Conservation (phyloP, 2,329 filamentous ascomycete genomes). For the Sclerotinia glacialis region DNA sequence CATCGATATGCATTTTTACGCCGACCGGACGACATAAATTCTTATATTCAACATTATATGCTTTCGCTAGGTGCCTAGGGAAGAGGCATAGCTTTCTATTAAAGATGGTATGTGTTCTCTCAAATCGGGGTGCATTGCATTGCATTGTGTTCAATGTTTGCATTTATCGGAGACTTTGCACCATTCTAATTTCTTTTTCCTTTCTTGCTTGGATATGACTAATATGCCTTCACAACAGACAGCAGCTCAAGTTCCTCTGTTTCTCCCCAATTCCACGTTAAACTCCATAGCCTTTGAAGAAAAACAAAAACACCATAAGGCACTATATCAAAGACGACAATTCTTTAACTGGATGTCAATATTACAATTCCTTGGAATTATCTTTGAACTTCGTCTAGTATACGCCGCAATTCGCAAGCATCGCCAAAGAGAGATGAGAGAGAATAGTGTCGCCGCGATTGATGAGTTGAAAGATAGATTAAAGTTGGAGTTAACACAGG, state of each 20-base stretch:
- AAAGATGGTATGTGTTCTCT: not conserved
- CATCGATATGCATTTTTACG: not conserved
- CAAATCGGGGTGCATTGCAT: too few relatives aligned
- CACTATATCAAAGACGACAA: not conserved
- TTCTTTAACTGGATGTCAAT: too few relatives aligned
- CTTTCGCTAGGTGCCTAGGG: not conserved
- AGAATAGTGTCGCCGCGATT: not conserved
- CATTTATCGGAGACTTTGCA: too few relatives aligned
- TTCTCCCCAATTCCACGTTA: not conserved
- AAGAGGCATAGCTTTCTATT: not conserved
- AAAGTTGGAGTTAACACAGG: not conserved
- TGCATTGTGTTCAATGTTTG: not conserved
- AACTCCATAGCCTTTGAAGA: not conserved
- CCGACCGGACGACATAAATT: too few relatives aligned
- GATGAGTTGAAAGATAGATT: not conserved
- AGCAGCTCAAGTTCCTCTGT: not conserved
- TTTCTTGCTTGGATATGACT: too few relatives aligned
- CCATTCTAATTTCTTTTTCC: too few relatives aligned
- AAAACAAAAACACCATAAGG: not conserved
- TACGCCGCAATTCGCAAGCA: not conserved
- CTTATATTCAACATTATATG: too few relatives aligned
- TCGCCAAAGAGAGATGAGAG: not conserved
- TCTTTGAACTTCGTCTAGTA: not conserved
- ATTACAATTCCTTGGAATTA: not conserved
- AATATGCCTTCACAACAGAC: not conserved